These are phyloP conservation scores for Coffea canephora DNA, from an alignment of 257 asterid species.

Conservation along the genomic window DNA sequence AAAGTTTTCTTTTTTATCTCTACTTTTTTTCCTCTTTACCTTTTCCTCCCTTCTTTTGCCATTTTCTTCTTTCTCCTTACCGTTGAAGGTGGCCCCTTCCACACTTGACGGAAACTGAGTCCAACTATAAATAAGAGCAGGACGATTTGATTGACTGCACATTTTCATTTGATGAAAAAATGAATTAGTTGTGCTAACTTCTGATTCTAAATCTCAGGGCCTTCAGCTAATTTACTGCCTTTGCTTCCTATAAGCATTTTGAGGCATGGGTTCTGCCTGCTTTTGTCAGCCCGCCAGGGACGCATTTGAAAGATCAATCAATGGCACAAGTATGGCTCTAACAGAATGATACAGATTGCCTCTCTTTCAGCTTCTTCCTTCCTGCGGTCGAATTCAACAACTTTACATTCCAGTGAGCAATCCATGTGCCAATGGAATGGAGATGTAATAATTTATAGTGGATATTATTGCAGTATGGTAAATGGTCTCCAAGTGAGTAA, in stretches of 20 bases:
- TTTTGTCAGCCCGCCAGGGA: not conserved
- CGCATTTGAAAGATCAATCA: not conserved
- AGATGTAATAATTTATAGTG: not conserved
- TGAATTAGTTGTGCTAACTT: not conserved
- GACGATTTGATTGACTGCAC: not conserved
- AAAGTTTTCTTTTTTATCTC: too few relatives aligned
- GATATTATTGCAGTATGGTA: not conserved
- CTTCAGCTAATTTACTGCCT: not conserved
- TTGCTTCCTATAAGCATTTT: not conserved
- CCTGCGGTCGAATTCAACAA: not conserved
- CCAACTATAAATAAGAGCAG: not conserved
- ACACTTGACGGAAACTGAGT: too few relatives aligned
- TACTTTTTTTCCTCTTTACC: too few relatives aligned
- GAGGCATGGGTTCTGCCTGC: not conserved
- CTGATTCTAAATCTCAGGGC: not conserved
- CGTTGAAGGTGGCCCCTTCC: too few relatives aligned
- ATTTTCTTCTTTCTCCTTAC: too few relatives aligned
- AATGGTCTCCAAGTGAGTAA: not conserved
- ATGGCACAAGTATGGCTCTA: not conserved
- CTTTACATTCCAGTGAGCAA: not conserved
- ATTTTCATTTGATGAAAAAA: not conserved
- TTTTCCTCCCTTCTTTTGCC: too few relatives aligned
- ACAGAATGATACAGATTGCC: not conserved
- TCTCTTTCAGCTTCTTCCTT: not conserved
- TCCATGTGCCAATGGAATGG: not conserved